These are phyloP conservation scores for Clarireedia monteithiana DNA, from an alignment of 2,329 filamentous ascomycete species.

Conservation along the genomic window DNA sequence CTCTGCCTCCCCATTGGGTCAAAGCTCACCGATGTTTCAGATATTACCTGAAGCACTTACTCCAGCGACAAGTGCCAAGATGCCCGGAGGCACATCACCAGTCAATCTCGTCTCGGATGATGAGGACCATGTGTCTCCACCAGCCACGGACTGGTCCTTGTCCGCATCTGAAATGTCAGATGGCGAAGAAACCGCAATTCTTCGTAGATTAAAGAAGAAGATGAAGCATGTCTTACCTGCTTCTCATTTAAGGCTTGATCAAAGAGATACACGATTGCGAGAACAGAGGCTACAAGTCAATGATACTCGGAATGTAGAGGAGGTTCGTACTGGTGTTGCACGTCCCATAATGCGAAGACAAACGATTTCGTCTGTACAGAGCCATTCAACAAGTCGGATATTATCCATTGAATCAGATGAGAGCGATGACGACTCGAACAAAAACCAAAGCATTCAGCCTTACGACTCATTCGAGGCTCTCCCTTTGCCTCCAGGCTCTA, in stretches of 20 bases:
- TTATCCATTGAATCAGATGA: conserved; percentile 18
- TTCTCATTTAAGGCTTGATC: conserved; percentile 58
- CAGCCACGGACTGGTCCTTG: conserved; percentile 4
- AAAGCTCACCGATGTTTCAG: conserved; percentile 6
- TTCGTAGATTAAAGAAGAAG: conserved; percentile 21
- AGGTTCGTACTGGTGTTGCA: conserved; percentile 26
- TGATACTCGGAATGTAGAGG: conserved; percentile 15
- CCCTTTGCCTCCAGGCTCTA: conserved; percentile 15
- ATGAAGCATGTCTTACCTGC: conserved; percentile 57
- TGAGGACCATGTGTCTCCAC: conserved; percentile 19
- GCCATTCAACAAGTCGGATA: neutral
- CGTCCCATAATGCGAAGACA: conserved; percentile 15
- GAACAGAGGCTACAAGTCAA: conserved; percentile 7
- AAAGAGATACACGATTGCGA: conserved; percentile 33
- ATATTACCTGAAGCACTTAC: conserved; percentile 18
- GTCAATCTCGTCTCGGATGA: conserved; percentile 15
- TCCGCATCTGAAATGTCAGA: conserved; percentile 18
- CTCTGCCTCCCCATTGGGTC: conserved; percentile 11
- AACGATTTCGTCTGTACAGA: neutral
- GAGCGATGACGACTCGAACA: conserved; percentile 17
- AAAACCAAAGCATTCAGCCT: neutral
- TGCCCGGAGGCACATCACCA: conserved; percentile 6
- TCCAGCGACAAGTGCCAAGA: conserved; percentile 26
- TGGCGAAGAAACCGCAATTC: conserved; percentile 24
- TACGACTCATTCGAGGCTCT: conserved; percentile 7